Evolutionary conservation across 2,329 filamentous ascomycete species (phyloP).

Genomic region (Talaromyces sp.): DNA sequence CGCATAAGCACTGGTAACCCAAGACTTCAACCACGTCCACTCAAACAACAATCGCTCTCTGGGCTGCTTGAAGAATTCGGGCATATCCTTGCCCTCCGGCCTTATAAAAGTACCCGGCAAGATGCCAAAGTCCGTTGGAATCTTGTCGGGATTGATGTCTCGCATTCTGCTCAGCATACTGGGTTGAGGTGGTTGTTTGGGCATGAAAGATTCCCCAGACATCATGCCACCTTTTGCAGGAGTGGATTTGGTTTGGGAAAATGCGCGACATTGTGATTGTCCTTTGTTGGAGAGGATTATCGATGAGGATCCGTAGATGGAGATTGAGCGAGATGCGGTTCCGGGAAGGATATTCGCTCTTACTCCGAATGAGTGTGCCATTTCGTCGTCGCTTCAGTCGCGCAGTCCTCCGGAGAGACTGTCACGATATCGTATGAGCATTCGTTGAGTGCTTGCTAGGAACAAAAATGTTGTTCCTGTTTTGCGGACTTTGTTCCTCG

Average conservation of each 20-base stretch:
- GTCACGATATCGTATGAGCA: slow-evolving; percentile 3
- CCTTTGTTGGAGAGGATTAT: slow-evolving; percentile 2
- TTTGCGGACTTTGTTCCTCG: slow-evolving; percentile 8
- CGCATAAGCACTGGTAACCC: slow-evolving; percentile 19
- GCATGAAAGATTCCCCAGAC: slow-evolving; percentile 24
- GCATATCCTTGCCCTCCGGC: slow-evolving; percentile 39
- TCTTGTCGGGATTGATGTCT: slow-evolving; percentile 29
- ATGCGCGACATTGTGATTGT: slow-evolving; percentile 23
- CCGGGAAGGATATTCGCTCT: not conserved
- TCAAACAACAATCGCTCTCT: slow-evolving; percentile 36
- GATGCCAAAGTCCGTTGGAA: slow-evolving; percentile 46
- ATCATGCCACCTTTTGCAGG: slow-evolving; percentile 18
- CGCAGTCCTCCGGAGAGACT: slow-evolving; percentile 6
- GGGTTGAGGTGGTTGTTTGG: slow-evolving; percentile 34
- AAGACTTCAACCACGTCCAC: slow-evolving; percentile 38
- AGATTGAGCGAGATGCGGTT: slow-evolving; percentile 3
- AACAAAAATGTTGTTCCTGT: slow-evolving; percentile 1
- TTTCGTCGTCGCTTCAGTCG: not conserved
- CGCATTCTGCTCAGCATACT: slow-evolving; percentile 37
- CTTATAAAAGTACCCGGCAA: slow-evolving; percentile 43
- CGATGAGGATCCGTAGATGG: not conserved
- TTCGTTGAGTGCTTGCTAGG: not conserved
- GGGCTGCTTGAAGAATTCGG: slow-evolving; percentile 39
- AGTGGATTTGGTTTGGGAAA: slow-evolving; percentile 32
- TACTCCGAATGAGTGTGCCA: slow-evolving; percentile 9